Conservation (phyloP, 1,284 basidiomycete genomes). For the Cutaneotrichosporon sp. region DNA sequence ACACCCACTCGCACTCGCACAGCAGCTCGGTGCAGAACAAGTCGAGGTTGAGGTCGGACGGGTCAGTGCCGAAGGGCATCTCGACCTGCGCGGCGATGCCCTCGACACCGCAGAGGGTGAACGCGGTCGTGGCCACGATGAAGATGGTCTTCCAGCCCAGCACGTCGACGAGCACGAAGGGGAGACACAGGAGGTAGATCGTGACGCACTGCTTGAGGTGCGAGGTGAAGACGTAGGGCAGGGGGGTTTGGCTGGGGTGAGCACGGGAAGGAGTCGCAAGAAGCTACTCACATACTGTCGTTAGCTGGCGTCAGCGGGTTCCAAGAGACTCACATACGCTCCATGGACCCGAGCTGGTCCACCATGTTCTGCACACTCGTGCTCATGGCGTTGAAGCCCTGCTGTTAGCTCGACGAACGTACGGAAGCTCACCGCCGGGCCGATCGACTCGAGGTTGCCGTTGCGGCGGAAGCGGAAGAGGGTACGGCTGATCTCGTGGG, state of each 20-base stretch:
- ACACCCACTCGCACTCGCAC: conserved; percentile 74
- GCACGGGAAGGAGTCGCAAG: background rate
- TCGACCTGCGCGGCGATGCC: conserved; percentile 90
- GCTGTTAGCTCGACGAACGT: conserved; percentile 9
- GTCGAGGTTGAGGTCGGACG: conserved; percentile 57
- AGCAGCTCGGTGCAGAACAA: conserved; percentile 79
- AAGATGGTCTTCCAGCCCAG: conserved; percentile 73
- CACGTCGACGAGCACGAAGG: conserved; percentile 70
- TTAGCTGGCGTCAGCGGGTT: background rate
- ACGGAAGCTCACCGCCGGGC: conserved; percentile 66
- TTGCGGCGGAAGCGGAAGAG: conserved; percentile 74
- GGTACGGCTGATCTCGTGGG: conserved; percentile 69
- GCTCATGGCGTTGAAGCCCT: conserved; percentile 74
- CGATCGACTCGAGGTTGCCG: conserved; percentile 77
- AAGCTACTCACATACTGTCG: conserved; percentile 19
- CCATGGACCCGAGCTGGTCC: conserved; percentile 79
- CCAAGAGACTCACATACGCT: conserved; percentile 61
- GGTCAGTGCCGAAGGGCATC: conserved; percentile 64
- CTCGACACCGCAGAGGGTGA: conserved; percentile 71
- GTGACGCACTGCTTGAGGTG: conserved; percentile 93
- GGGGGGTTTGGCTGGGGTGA: conserved; percentile 39
- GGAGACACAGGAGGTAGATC: conserved; percentile 80
- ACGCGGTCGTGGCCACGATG: conserved; percentile 75
- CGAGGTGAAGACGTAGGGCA: conserved; percentile 61
- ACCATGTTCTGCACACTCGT: conserved; percentile 69